These are phyloP conservation scores for Brassica rapa DNA, from an alignment of 345 rosid genomes.

Conservation along the genomic window DNA sequence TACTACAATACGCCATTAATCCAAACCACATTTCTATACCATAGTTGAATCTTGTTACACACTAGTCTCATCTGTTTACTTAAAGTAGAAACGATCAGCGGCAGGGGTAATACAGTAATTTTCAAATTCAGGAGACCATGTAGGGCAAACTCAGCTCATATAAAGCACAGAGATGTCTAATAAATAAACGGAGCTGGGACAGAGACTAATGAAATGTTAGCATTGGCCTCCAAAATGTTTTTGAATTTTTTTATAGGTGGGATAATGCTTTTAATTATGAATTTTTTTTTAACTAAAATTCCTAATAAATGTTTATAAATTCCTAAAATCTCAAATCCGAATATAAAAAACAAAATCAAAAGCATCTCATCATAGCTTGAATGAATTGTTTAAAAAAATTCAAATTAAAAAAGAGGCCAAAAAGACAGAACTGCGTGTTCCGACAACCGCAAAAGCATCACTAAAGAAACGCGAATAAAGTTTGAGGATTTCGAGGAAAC, in stretches of 20 bases:
- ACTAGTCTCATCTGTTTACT: neutral
- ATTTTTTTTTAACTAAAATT: too few relatives aligned
- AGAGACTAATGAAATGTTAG: too few relatives aligned
- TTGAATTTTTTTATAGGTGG: too few relatives aligned
- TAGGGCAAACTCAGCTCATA: slow-evolving; percentile 1
- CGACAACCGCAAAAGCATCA: neutral
- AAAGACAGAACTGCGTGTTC: neutral
- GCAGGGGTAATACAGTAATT: neutral
- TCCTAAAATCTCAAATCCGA: too few relatives aligned
- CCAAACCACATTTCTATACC: neutral
- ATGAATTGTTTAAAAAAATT: neutral
- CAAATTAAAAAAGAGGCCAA: neutral
- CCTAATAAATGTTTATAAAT: too few relatives aligned
- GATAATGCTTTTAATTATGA: too few relatives aligned
- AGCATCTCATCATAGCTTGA: neutral
- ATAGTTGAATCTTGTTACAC: neutral
- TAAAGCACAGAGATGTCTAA: slow-evolving; percentile 35
- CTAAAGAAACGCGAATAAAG: neutral
- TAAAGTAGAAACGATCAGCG: neutral
- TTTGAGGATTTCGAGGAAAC: neutral
- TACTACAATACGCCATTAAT: neutral
- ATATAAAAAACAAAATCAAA: neutral
- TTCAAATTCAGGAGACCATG: neutral
- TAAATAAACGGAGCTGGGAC: slow-evolving; percentile 1
- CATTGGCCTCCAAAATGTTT: too few relatives aligned